A percentile compares a stretch with the other conserved stretches of the same genome.
Conservation (phyloP, 2,329 filamentous ascomycete species). For the Venturia aucupariae region DNA sequence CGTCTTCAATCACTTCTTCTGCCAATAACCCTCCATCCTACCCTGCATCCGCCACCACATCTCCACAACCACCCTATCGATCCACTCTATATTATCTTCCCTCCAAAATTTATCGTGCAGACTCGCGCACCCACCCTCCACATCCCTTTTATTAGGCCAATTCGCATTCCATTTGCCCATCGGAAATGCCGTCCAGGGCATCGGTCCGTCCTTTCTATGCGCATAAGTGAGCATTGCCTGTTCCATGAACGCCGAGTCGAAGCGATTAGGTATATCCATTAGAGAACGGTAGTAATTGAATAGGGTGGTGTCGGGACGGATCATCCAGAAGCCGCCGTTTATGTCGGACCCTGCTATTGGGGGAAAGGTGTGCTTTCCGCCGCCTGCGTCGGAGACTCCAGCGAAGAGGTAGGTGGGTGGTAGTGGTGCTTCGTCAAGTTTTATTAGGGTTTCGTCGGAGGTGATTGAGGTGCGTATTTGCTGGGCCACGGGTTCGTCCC, state of each 20-base stretch:
- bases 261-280: not conserved
- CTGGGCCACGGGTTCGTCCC: not conserved
- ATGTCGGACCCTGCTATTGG: not conserved
- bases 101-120: conserved; percentile 16
- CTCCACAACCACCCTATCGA: conserved; percentile 11
- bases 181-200: conserved; percentile 12
- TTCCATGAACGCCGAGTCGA: conserved; percentile 14
- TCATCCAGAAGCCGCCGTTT: conserved; percentile 13
- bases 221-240: conserved; percentile 13
- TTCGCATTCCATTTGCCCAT: conserved; percentile 13
- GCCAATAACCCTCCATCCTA: conserved; percentile 15
- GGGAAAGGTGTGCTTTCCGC: conserved; percentile 3
- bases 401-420: conserved; percentile 6
- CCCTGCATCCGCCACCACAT: conserved; percentile 15
- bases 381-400: conserved; percentile 1
- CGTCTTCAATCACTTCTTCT: conserved; percentile 2
- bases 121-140: conserved; percentile 6
- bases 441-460: not conserved
- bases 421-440: not conserved
- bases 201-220: conserved; percentile 9
- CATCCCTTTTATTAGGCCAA: conserved; percentile 5
- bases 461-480: not conserved
- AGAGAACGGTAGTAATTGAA: conserved; percentile 12
- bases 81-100: conserved; percentile 3
- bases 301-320: conserved; percentile 5